Percentiles rank a stretch among this genome's conserved stretches.
These are phyloP conservation scores for Bipolaris oryzae DNA, from an alignment of 2,329 filamentous ascomycete genomes.

Conservation along the genomic window DNA sequence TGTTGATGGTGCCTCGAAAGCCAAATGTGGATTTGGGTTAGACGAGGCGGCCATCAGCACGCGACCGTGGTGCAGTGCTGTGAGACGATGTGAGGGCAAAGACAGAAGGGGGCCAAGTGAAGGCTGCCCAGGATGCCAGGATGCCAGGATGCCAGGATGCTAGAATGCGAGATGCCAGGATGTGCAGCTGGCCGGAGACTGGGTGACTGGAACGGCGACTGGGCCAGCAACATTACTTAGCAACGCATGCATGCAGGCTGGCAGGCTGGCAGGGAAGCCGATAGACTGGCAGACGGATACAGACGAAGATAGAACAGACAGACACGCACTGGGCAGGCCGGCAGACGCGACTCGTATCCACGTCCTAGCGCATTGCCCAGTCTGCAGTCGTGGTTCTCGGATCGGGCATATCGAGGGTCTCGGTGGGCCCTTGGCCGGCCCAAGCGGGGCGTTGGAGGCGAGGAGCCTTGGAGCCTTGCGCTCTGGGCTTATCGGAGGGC, in stretches of 20 bases:
- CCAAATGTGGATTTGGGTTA: constrained; percentile 21
- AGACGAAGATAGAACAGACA: background rate
- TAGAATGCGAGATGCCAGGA: background rate
- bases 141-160: background rate
- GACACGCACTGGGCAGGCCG: background rate
- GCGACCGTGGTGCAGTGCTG: constrained; percentile 33
- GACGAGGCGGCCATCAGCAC: constrained; percentile 31
- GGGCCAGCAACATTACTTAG: background rate
- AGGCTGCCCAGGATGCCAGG: constrained; percentile 1
- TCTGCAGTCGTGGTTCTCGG: constrained; percentile 7
- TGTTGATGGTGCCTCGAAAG: constrained; percentile 23
- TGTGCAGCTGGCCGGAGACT: constrained; percentile 5
- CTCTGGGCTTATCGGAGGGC: background rate
- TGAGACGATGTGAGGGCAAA: background rate
- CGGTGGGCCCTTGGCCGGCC: too few species aligned
- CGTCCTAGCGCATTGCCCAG: background rate
- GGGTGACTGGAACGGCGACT: constrained; percentile 13
- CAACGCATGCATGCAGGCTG: background rate
- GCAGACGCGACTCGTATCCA: background rate
- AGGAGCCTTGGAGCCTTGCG: background rate
- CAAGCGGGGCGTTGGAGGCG: background rate
- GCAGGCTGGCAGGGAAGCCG: background rate
- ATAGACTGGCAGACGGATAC: background rate
- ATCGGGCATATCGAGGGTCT: background rate
- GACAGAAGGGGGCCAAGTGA: background rate